These are phyloP conservation scores for Sphaerostilbella broomeana DNA, from an alignment of 2,329 filamentous ascomycete genomes.

Conservation along the genomic window DNA sequence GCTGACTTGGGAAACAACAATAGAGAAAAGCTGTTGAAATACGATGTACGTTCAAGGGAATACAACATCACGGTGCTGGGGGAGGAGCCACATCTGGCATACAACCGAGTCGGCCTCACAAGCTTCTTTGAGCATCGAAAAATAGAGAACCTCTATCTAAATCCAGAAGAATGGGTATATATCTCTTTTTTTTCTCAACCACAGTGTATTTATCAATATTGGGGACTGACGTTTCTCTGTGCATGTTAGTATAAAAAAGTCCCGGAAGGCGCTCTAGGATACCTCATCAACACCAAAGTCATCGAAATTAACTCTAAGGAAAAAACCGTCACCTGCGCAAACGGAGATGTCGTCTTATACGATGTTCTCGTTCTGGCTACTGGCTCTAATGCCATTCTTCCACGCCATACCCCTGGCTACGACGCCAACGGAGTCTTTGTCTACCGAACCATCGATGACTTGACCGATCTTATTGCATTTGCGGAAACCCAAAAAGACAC, in stretches of 20 bases:
- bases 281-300: slow-evolving; percentile 68
- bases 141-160: slow-evolving; percentile 83
- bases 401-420: slow-evolving; percentile 63
- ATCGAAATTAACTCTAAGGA: slow-evolving; percentile 54
- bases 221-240: not conserved
- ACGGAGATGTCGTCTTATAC: slow-evolving; percentile 64
- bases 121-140: slow-evolving; percentile 82
- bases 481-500: slow-evolving; percentile 60
- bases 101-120: slow-evolving; percentile 84
- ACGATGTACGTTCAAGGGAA: slow-evolving; percentile 66
- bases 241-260: slow-evolving; percentile 56
- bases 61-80: slow-evolving; percentile 82
- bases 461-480: slow-evolving; percentile 70
- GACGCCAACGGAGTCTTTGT: slow-evolving; percentile 82
- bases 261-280: slow-evolving; percentile 61
- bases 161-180: slow-evolving; percentile 71
- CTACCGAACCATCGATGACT: slow-evolving; percentile 77
- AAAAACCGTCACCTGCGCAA: slow-evolving; percentile 64
- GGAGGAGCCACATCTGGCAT: slow-evolving; percentile 80
- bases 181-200: no score
- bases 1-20: no score
- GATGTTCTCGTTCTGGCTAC: slow-evolving; percentile 80
- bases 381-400: slow-evolving; percentile 76
- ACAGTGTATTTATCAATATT: no score
- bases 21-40: slow-evolving; percentile 86